A percentile compares a stretch with the other conserved stretches of the same genome.
phyloP scores from a whole-genome alignment of 2,329 filamentous ascomycete species.

The Pseudopyricularia cyperi region DNA sequence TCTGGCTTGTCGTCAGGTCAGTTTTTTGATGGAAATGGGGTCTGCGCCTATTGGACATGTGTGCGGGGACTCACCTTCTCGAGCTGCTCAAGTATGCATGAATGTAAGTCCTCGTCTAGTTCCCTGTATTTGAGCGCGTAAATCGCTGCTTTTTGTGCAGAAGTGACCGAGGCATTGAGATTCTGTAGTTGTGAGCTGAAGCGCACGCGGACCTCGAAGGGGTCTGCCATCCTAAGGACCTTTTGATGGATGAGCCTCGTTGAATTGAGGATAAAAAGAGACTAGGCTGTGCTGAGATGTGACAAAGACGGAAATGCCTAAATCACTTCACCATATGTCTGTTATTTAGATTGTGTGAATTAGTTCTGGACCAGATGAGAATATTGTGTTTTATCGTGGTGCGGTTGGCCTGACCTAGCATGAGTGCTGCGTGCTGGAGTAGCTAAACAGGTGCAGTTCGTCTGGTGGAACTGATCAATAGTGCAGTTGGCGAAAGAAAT shows the following conservation, averaged over 20 bases:
- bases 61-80: slow-evolving; percentile 50
- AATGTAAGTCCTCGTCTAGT: slow-evolving; percentile 94
- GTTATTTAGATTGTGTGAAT: no score
- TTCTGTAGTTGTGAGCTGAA: slow-evolving; percentile 85
- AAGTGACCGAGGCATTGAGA: slow-evolving; percentile 79
- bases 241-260: not conserved
- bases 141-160: slow-evolving; percentile 81
- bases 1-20: slow-evolving; percentile 19
- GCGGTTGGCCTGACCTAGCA: no score
- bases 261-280: not conserved
- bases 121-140: slow-evolving; percentile 91
- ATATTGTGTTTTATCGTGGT: no score
- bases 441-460: no score
- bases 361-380: no score
- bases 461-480: no score
- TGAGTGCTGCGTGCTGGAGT: no score
- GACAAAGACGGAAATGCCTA: no score
- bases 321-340: no score
- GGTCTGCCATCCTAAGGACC: slow-evolving; percentile 49
- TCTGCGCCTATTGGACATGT: not conserved
- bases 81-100: slow-evolving; percentile 90
- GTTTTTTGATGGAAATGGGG: not conserved
- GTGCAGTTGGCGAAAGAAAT: not conserved
- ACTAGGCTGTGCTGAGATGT: no score
- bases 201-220: slow-evolving; percentile 96